Base-by-base conservation (phyloP, 1,284 basidiomycete species). In the Boletus nobilissimus region DNA sequence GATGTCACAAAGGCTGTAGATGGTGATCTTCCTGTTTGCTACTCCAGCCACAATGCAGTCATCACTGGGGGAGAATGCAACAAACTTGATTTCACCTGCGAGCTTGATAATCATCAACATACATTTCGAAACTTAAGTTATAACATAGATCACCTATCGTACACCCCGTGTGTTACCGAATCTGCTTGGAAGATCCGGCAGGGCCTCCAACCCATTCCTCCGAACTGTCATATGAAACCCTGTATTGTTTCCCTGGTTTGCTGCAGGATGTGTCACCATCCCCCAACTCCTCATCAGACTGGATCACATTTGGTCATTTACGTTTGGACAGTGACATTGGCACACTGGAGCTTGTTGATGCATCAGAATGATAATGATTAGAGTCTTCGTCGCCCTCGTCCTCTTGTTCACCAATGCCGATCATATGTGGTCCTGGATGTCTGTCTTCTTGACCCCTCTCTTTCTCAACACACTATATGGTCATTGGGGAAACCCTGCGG, bases 401-500 rank as follows among this genome's bases (percentile, higher is more conserved):
- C 48, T 51, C 48, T 51, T 51, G 48, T 29, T 51, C 48, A 24
- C 26, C 11, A n/a, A n/a, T n/a, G n/a, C n/a, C n/a, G n/a, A n/a
- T n/a, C n/a, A 11, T 38, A 1, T 88, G 14, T 88, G 87, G 84
- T 94, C 91, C 34, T 87, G 87, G 62, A 92, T 91, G 32, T 90
- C 89, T 67, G 90, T 86, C 81, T 89, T 87, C 80, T 85, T 85
- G 77, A 74, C 83, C 76, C 78, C 85, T 83, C 82, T 83, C 80
- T 86, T 88, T 81, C 86, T 87, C n/a, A n/a, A n/a, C n/a, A n/a
- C n/a, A n/a, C n/a, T n/a, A n/a, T n/a, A 77, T 76, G 18, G 89
- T 89, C 77, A 89, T 93, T 9, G 92, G 92, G 4, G 91, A 92
- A 40, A 92, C 86, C 77, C 87, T 89, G 38, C 86, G 88, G 13